Evolutionary conservation across 225 moss, liverwort and hornwort genomes (phyloP).

Genomic region (Antitrichia curtipendula): DNA sequence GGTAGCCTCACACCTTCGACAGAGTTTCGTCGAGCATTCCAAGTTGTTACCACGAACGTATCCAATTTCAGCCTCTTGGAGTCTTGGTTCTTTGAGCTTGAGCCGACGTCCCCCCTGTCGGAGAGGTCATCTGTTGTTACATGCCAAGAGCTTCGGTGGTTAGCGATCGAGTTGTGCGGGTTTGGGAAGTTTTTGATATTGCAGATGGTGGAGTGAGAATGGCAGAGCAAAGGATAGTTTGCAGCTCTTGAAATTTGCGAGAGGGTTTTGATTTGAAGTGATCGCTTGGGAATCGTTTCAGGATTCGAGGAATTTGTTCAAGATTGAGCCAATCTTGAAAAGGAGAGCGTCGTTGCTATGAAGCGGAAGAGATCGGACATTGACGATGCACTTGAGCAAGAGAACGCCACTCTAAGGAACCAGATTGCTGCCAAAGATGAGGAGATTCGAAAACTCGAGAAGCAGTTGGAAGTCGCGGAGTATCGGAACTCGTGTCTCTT

Average conservation of each 20-base stretch:
- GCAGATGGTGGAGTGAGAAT: background rate
- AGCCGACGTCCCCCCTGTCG: background rate
- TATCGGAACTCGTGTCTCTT: background rate
- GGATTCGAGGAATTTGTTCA: background rate
- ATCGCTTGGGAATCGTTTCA: background rate
- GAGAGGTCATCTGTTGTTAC: background rate
- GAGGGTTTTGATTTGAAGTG: background rate
- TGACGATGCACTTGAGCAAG: background rate
- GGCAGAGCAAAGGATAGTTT: background rate
- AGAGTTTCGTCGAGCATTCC: background rate
- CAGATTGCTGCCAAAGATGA: background rate
- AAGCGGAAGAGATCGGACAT: background rate
- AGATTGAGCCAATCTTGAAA: background rate
- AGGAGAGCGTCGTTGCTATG: background rate
- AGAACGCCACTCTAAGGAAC: background rate
- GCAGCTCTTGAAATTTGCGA: background rate
- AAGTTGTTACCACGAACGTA: background rate
- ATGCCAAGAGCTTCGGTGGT: background rate
- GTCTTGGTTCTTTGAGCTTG: background rate
- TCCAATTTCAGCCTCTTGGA: background rate
- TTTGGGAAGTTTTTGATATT: background rate
- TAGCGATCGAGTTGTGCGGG: background rate
- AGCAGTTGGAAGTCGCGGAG: conserved; percentile 4
- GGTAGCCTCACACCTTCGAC: background rate
- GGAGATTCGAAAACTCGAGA: background rate